Conservation (phyloP, 805 yeast species). For the Metschnikowia peoriensis region DNA sequence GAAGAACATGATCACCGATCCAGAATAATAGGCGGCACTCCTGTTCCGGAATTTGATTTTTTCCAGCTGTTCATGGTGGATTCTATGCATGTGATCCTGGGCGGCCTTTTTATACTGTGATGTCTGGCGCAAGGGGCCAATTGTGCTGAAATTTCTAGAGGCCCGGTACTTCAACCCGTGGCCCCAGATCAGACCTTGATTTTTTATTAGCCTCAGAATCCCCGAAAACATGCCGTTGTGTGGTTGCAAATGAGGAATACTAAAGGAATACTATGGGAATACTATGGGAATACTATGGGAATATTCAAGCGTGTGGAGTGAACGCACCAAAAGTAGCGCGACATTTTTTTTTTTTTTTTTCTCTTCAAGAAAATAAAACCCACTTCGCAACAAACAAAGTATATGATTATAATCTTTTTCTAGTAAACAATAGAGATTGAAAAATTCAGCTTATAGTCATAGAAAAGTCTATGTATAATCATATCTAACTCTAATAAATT, state of each 20-base stretch:
- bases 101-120: slow-evolving; percentile 2
- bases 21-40: slow-evolving; percentile 63
- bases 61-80: slow-evolving; percentile 25
- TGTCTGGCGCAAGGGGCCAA: slow-evolving; percentile 2
- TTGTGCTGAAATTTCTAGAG: slow-evolving; percentile 1
- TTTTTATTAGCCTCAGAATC: slow-evolving; percentile 7
- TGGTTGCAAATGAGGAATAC: too few species aligned
- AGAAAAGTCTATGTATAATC: too few species aligned
- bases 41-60: slow-evolving; percentile 37
- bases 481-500: too few species aligned
- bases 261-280: too few species aligned
- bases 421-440: too few species aligned
- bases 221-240: neutral
- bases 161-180: neutral
- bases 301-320: neutral
- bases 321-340: too few species aligned
- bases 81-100: slow-evolving; percentile 6
- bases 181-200: neutral
- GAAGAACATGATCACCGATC: slow-evolving; percentile 67
- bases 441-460: too few species aligned
- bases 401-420: too few species aligned
- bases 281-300: neutral
- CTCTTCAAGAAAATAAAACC: too few species aligned
- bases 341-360: too few species aligned
- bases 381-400: too few species aligned